Evolutionary conservation across 192 early-diverging fungal genomes (phyloP).

Genomic region (Kickxella alabastrina): DNA sequence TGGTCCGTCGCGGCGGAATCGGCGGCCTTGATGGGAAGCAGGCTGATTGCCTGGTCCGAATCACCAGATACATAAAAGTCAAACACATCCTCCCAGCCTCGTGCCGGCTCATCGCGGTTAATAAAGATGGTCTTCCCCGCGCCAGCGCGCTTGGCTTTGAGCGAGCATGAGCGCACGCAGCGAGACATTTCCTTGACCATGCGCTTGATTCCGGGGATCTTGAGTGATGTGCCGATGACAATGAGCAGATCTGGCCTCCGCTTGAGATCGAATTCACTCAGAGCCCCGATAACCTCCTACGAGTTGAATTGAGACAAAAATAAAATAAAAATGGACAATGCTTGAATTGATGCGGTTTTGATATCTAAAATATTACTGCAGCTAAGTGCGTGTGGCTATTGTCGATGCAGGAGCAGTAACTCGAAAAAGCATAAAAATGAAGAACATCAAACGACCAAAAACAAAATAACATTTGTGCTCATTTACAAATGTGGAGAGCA

Average conservation of each 20-base stretch:
- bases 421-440: too few relatives aligned
- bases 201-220: constrained; percentile 52
- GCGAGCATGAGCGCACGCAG: constrained; percentile 39
- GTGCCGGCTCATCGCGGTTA: constrained; percentile 46
- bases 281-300: constrained; percentile 44
- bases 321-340: neutral
- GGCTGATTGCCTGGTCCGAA: constrained; percentile 32
- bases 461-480: neutral
- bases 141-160: constrained; percentile 32
- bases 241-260: constrained; percentile 51
- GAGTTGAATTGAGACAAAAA: neutral
- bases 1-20: too few relatives aligned
- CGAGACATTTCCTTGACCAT: constrained; percentile 51
- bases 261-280: constrained; percentile 48
- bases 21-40: constrained; percentile 15
- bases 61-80: constrained; percentile 49
- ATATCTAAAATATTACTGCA: too few relatives aligned
- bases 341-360: too few relatives aligned
- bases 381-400: too few relatives aligned
- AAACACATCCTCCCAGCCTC: constrained; percentile 52
- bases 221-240: constrained; percentile 55
- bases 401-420: too few relatives aligned
- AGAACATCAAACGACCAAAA: neutral
- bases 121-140: constrained; percentile 45
- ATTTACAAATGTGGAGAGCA: neutral